These are phyloP conservation scores for Scytalidium lignicola DNA, from an alignment of 2,329 filamentous ascomycete genomes.

Conservation along the genomic window DNA sequence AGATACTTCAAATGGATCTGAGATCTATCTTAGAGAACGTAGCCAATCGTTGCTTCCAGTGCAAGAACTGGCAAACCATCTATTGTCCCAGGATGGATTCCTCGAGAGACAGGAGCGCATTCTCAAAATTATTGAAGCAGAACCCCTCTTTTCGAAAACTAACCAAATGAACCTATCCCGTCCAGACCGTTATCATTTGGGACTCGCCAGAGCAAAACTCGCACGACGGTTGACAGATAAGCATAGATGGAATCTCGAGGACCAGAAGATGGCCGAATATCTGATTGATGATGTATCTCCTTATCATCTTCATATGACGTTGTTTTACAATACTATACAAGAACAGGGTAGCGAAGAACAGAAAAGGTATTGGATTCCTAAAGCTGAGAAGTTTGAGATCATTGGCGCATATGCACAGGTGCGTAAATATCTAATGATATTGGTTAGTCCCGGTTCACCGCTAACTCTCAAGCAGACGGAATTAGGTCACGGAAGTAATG, in stretches of 20 bases:
- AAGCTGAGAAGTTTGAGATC: constrained; percentile 42
- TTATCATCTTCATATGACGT: too few relatives aligned
- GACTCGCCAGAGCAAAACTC: constrained; percentile 44
- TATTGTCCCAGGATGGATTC: constrained; percentile 40
- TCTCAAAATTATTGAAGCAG: constrained; percentile 36
- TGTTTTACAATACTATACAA: too few relatives aligned
- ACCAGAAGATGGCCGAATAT: too few relatives aligned
- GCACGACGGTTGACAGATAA: too few relatives aligned
- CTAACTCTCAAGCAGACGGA: too few relatives aligned
- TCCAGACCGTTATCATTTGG: constrained; percentile 46
- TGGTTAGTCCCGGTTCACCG: too few relatives aligned
- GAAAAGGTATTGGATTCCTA: constrained; percentile 40
- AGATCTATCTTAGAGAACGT: constrained; percentile 40
- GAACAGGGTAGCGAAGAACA: too few relatives aligned
- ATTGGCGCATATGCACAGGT: constrained; percentile 46
- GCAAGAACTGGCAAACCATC: constrained; percentile 39
- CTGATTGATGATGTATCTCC: too few relatives aligned
- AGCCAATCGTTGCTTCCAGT: constrained; percentile 36
- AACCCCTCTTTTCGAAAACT: constrained; percentile 43
- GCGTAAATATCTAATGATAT: too few relatives aligned
- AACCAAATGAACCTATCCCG: constrained; percentile 46
- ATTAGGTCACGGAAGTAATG: constrained; percentile 47
- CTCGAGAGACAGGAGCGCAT: constrained; percentile 42
- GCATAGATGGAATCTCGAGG: too few relatives aligned
- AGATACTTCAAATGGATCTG: constrained; percentile 38